These are phyloP conservation scores for Penicillium roqueforti DNA, from an alignment of 495 filamentous ascomycete species.

Conservation along the genomic window DNA sequence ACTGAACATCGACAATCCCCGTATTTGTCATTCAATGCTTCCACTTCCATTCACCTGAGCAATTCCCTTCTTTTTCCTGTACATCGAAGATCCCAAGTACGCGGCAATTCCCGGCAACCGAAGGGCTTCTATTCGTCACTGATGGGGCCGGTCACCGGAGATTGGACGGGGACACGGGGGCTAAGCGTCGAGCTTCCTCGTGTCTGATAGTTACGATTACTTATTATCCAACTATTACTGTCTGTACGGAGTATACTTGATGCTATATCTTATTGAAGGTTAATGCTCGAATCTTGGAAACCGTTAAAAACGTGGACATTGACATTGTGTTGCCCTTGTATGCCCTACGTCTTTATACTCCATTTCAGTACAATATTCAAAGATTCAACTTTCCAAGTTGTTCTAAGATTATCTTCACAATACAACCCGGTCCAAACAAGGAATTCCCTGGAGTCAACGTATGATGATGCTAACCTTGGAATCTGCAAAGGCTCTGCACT, in stretches of 20 bases:
- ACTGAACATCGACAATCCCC: neutral
- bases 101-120: constrained; percentile 25
- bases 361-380: neutral
- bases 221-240: neutral
- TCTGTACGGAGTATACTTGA: neutral
- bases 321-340: neutral
- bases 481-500: constrained; percentile 11
- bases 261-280: neutral
- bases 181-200: constrained; percentile 18
- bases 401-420: neutral
- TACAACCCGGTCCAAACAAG: neutral
- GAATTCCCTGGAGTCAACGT: constrained; percentile 1
- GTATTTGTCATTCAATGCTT: neutral
- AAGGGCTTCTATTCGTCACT: constrained; percentile 10
- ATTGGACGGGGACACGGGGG: constrained; percentile 18
- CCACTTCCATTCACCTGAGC: constrained; percentile 2
- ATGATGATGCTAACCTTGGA: constrained; percentile 12
- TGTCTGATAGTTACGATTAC: neutral
- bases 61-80: neutral
- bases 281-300: neutral
- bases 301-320: neutral
- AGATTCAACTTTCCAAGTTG: neutral
- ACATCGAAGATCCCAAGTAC: constrained; percentile 3
- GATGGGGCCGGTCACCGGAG: constrained; percentile 20
- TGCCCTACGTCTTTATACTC: neutral